Evolutionary conservation across 495 filamentous ascomycete species (phyloP).

Genomic region (Mycothermus thermophilus): DNA sequence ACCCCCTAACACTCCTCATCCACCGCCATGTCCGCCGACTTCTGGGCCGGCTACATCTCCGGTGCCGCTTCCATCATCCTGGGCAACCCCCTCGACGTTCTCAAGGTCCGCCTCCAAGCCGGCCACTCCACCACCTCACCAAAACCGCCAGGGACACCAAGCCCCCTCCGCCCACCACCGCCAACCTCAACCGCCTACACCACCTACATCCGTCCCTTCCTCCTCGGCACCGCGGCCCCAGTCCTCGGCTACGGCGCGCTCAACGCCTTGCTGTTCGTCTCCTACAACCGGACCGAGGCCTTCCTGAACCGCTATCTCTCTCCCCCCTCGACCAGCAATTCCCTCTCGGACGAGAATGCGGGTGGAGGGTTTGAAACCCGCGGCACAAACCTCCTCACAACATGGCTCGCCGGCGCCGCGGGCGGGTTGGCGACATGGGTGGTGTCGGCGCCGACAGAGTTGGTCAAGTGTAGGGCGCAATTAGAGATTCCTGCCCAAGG

Average conservation of each 20-base stretch:
- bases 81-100: constrained; percentile 74
- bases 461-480: constrained; percentile 78
- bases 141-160: constrained; percentile 1
- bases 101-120: constrained; percentile 75
- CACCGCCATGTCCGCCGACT: constrained; percentile 59
- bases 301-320: too few relatives aligned
- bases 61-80: constrained; percentile 72
- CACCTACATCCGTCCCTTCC: constrained; percentile 18
- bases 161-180: constrained; percentile 47
- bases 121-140: constrained; percentile 6
- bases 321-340: too few relatives aligned
- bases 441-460: constrained; percentile 70
- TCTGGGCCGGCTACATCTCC: constrained; percentile 76
- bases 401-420: constrained; percentile 61
- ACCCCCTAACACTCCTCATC: neutral
- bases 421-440: constrained; percentile 71
- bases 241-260: constrained; percentile 78
- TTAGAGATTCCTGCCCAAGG: constrained; percentile 34
- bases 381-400: constrained; percentile 33
- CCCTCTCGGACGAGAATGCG: neutral
- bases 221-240: constrained; percentile 59
- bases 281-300: constrained; percentile 64
- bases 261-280: constrained; percentile 74
- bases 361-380: neutral
- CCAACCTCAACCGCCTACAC: constrained; percentile 3